Conservation (phyloP, 495 filamentous ascomycete genomes). For the Penicilliopsis zonata region DNA sequence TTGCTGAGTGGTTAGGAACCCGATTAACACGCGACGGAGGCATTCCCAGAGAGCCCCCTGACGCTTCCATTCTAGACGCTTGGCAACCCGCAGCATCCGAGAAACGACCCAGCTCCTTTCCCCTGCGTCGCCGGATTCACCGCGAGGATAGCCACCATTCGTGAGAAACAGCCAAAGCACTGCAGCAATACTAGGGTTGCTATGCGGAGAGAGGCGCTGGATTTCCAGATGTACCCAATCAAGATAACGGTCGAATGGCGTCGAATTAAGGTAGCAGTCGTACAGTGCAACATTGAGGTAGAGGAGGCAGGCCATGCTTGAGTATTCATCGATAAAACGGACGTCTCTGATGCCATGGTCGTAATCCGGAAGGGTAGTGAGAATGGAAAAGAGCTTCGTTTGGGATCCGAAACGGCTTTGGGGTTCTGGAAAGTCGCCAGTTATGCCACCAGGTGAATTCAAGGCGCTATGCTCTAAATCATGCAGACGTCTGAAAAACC, state of each 20-base stretch:
- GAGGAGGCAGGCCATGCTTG: slow-evolving; percentile 16
- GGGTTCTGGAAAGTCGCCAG: slow-evolving; percentile 2
- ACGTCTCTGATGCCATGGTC: slow-evolving; percentile 17
- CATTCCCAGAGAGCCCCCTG: slow-evolving; percentile 15
- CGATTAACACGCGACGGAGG: slow-evolving; percentile 11
- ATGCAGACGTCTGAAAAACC: slow-evolving; percentile 14
- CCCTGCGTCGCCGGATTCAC: slow-evolving; percentile 6
- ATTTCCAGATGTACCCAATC: slow-evolving; percentile 13
- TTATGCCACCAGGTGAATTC: slow-evolving; percentile 5
- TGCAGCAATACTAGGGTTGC: slow-evolving; percentile 14
- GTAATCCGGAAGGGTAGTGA: slow-evolving; percentile 15
- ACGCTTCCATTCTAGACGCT: slow-evolving; percentile 17
- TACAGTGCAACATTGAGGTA: slow-evolving; percentile 14
- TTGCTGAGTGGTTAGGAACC: slow-evolving; percentile 14
- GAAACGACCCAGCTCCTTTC: slow-evolving; percentile 17
- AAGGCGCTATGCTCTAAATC: slow-evolving; percentile 8
- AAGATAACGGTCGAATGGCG: slow-evolving; percentile 12
- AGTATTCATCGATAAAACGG: slow-evolving; percentile 19
- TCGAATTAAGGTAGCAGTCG: slow-evolving; percentile 11
- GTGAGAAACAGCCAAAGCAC: slow-evolving; percentile 17
- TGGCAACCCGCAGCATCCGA: slow-evolving; percentile 16
- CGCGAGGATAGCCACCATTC: slow-evolving; percentile 11
- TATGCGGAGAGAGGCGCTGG: slow-evolving; percentile 8
- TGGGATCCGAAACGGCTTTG: slow-evolving; percentile 10
- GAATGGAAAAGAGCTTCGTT: slow-evolving; percentile 9